Conservation (phyloP, 1,284 basidiomycete species). For the Tylopilus sp. region DNA sequence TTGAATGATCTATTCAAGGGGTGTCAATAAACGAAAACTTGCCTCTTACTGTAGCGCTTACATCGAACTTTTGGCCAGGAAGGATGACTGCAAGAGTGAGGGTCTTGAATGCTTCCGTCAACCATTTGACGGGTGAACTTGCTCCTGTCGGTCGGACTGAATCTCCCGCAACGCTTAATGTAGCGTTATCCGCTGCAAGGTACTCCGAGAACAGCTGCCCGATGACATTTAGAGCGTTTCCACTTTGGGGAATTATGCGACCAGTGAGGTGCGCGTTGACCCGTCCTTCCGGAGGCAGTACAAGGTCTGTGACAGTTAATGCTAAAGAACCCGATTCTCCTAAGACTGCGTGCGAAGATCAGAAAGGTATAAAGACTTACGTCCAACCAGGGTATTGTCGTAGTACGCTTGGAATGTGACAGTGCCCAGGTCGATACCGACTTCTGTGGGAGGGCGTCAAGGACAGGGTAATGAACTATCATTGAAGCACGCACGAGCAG, state of each 20-base stretch:
- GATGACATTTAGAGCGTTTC: conserved; percentile 50
- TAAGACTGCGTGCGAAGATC: background rate
- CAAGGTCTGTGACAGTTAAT: conserved; percentile 47
- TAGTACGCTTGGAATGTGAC: conserved; percentile 66
- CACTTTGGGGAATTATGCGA: conserved; percentile 59
- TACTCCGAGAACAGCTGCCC: conserved; percentile 68
- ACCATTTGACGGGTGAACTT: conserved; percentile 54
- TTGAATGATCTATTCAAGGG: conserved; percentile 54
- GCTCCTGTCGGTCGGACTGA: conserved; percentile 60
- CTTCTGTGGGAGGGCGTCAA: conserved; percentile 38
- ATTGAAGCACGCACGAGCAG: conserved; percentile 48
- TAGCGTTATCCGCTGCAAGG: conserved; percentile 64
- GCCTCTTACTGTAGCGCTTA: conserved; percentile 21
- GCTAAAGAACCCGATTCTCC: conserved; percentile 35
- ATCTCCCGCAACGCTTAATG: conserved; percentile 56
- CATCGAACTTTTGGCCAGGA: conserved; percentile 59
- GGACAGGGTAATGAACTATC: background rate
- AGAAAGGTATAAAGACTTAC: conserved; percentile 37
- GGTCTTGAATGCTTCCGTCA: conserved; percentile 68
- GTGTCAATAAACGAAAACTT: background rate
- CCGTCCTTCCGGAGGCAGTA: conserved; percentile 49
- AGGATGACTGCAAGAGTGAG: conserved; percentile 60
- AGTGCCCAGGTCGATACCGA: conserved; percentile 71
- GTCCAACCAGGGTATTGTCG: conserved; percentile 49
- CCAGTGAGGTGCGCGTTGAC: conserved; percentile 58